A percentile compares a stretch with the other conserved stretches of the same genome.
phyloP scores from a whole-genome alignment of 164 flowering plant species.

The Chimonanthus salicifolius region DNA sequence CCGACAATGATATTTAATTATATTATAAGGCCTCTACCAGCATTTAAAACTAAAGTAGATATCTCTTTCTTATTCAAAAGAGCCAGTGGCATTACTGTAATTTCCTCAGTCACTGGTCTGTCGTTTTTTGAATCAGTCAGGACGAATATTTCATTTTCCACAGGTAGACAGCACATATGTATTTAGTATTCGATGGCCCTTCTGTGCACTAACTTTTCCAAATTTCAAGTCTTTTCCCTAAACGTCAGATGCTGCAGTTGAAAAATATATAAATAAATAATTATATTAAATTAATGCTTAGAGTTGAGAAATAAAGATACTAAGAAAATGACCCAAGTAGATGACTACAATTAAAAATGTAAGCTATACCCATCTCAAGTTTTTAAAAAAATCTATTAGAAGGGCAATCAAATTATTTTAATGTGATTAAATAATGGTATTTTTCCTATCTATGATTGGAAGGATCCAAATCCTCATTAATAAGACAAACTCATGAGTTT shows the following conservation, averaged over 20 bases:
- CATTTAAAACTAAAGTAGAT: too few relatives aligned
- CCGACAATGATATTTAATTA: too few relatives aligned
- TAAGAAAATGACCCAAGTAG: constrained; percentile 9
- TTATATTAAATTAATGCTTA: neutral
- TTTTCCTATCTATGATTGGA: constrained; percentile 27
- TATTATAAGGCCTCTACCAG: too few relatives aligned
- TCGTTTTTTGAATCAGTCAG: neutral
- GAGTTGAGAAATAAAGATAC: constrained; percentile 2
- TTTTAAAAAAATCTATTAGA: neutral
- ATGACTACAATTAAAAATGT: constrained; percentile 1
- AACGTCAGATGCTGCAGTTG: neutral
- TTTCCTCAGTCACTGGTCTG: neutral
- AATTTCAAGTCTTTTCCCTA: neutral
- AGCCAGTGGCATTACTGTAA: neutral
- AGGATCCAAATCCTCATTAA: constrained; percentile 28
- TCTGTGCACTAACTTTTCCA: neutral
- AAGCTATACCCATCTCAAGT: constrained; percentile 1
- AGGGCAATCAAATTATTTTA: neutral
- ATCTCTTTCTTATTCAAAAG: neutral
- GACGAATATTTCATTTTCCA: neutral
- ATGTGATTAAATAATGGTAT: neutral
- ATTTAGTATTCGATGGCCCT: neutral
- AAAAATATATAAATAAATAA: neutral
- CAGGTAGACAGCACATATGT: neutral
- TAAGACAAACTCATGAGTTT: constrained; percentile 20